Evolutionary conservation across 805 yeast species (phyloP), one percentile per base, ranked within the genome.

Genomic region (Candida sonorensis): DNA sequence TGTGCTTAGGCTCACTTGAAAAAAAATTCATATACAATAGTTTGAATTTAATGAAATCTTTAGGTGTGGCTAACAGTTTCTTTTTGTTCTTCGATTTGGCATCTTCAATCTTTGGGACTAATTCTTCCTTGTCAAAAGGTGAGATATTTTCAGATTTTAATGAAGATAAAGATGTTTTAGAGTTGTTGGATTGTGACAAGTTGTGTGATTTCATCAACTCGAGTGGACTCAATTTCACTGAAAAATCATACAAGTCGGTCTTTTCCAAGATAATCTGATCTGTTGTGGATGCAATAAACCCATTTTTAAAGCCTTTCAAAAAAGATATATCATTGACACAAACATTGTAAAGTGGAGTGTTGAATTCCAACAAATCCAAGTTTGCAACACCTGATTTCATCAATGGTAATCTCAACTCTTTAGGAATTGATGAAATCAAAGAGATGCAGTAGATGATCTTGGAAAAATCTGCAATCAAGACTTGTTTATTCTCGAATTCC

Each of bases 201-300:
- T 12, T 19, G 19, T 28, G 36, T 3, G 20, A 16, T 13, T 33
- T 27, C 25, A 22, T 11, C n/a, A 30, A 13, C 7, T 24, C 30
- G 23, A 30, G 12, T 2, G 36, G 30, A 3, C 55, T 51, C 17
- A 57, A 31, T 31, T 46, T 49, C 9, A 69, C 48, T 1, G 64
- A 48, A 24, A 59, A 46, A 45, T 80, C 85, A 47, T 69, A 79
- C 4, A 75, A 42, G 9, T 62, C 57, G 11, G 48, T 47, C 41
- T 77, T 79, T 38, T 67, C 73, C 45, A 77, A 58, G 20, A 81
- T 55, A 16, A 82, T 71, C 27, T 72, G 78, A 47, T 82, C 94
- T 15, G 79, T 69, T 2, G 90, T 77, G 6, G 74, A 62, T 2
- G 79, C 87, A 24, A 79, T 59, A 43, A 59, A 78, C 2, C 72